Conservation (phyloP, 2,329 filamentous ascomycete genomes). For the Penicillium vulpinum region DNA sequence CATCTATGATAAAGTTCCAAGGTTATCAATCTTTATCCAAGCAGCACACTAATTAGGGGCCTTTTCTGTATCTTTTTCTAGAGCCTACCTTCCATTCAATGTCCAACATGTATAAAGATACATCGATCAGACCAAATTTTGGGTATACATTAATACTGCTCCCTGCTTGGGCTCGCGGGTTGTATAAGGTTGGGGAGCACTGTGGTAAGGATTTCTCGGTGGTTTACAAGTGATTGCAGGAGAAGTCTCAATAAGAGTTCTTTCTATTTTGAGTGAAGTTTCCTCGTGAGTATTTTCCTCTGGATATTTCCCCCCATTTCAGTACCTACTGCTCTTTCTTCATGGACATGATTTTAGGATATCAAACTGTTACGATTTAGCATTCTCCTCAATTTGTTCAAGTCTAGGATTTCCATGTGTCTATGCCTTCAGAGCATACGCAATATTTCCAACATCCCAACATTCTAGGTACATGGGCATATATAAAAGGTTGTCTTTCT, state of each 20-base stretch:
- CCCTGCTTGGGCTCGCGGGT: slow-evolving; percentile 61
- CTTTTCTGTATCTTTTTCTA: neutral
- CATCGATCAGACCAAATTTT: too few species aligned
- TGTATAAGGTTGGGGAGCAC: slow-evolving; percentile 67
- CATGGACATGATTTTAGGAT: slow-evolving; percentile 2
- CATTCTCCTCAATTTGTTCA: neutral
- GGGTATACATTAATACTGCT: slow-evolving; percentile 62
- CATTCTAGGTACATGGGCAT: neutral
- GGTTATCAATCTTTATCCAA: too few species aligned
- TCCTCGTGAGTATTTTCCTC: neutral
- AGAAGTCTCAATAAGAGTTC: slow-evolving; percentile 31
- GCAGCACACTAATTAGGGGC: neutral
- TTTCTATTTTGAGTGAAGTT: neutral
- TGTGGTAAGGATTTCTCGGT: slow-evolving; percentile 78
- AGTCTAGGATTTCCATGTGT: neutral
- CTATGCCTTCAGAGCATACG: neutral
- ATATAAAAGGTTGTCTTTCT: neutral
- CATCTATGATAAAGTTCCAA: neutral
- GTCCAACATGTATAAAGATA: neutral
- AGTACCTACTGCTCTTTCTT: neutral
- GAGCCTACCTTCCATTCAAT: neutral
- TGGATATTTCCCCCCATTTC: neutral
- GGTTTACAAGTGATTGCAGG: slow-evolving; percentile 68
- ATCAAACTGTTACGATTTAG: neutral
- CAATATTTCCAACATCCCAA: neutral